Percentiles rank a stretch among this genome's conserved stretches.
Evolutionary conservation across 768 basidiomycete genomes (phyloP).

Genomic region (Arthromyces matolae): DNA sequence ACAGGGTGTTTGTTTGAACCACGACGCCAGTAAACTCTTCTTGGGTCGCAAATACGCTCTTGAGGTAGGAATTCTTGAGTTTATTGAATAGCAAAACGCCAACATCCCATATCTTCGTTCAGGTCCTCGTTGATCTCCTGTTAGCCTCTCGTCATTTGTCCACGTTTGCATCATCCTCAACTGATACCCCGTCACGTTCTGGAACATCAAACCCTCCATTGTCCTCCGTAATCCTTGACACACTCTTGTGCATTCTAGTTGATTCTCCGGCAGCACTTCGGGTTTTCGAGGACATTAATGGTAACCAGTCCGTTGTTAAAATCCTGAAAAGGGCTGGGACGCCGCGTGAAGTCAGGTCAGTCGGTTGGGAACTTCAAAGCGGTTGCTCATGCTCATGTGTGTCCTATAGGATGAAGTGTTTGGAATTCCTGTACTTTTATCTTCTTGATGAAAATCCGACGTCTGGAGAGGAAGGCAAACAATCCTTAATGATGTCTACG

Average conservation of each 20-base stretch:
- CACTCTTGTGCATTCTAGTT: constrained; percentile 83
- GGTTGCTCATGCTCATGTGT: neutral
- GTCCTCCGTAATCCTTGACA: constrained; percentile 78
- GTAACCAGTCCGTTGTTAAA: constrained; percentile 81
- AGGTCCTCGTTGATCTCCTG: constrained; percentile 74
- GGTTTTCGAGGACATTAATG: constrained; percentile 71
- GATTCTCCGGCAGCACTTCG: constrained; percentile 76
- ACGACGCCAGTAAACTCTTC: constrained; percentile 61
- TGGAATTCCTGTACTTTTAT: constrained; percentile 95
- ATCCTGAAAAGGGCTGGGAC: constrained; percentile 83
- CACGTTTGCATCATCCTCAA: constrained; percentile 19
- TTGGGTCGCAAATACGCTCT: constrained; percentile 65
- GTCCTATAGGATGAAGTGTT: constrained; percentile 80
- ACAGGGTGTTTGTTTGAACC: constrained; percentile 74
- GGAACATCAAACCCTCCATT: constrained; percentile 38
- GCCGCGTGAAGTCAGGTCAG: constrained; percentile 83
- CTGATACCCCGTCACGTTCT: constrained; percentile 22
- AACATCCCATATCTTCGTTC: neutral
- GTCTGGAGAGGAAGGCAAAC: constrained; percentile 15
- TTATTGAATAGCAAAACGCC: constrained; percentile 1
- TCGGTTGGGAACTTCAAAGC: neutral
- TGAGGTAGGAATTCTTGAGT: constrained; percentile 50
- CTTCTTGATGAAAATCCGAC: constrained; percentile 72
- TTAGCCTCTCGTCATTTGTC: constrained; percentile 65
- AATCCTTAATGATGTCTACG: constrained; percentile 15